These are phyloP conservation scores for Phialemoniopsis sp. DNA, from an alignment of 2,329 filamentous ascomycete genomes.

Conservation along the genomic window DNA sequence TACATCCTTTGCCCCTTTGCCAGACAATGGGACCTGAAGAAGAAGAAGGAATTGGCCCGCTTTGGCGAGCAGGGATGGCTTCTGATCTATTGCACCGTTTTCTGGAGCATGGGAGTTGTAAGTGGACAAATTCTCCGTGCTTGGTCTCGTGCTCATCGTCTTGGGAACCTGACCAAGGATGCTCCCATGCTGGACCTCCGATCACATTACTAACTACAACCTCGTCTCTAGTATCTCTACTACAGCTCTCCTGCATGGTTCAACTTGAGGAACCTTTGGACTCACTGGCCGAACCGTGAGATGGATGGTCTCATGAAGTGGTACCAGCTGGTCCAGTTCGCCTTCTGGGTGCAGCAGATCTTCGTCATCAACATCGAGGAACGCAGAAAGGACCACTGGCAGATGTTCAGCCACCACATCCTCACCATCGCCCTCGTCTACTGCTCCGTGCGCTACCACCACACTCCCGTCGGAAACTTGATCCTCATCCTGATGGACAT, in stretches of 20 bases:
- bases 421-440: constrained; percentile 80
- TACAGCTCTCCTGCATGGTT: constrained; percentile 73
- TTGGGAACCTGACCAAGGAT: no score
- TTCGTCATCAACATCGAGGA: constrained; percentile 93
- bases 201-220: not conserved
- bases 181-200: no score
- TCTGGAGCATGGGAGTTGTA: constrained; percentile 84
- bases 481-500: constrained; percentile 92
- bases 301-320: constrained; percentile 72
- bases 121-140: constrained; percentile 24
- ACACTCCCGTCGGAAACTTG: constrained; percentile 82
- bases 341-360: constrained; percentile 93
- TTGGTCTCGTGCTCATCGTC: no score
- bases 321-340: constrained; percentile 86
- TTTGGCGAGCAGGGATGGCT: constrained; percentile 96
- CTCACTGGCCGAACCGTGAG: constrained; percentile 76
- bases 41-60: constrained; percentile 70
- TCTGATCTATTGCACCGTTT: constrained; percentile 74
- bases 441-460: constrained; percentile 80
- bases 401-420: constrained; percentile 95
- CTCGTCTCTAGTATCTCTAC: constrained; percentile 65
- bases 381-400: constrained; percentile 87
- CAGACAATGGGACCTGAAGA: constrained; percentile 66
- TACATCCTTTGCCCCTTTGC: constrained; percentile 80
- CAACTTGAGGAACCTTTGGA: constrained; percentile 76